Evolutionary conservation across 2,329 filamentous ascomycete species (phyloP).

Genomic region (Xylaria sp.): DNA sequence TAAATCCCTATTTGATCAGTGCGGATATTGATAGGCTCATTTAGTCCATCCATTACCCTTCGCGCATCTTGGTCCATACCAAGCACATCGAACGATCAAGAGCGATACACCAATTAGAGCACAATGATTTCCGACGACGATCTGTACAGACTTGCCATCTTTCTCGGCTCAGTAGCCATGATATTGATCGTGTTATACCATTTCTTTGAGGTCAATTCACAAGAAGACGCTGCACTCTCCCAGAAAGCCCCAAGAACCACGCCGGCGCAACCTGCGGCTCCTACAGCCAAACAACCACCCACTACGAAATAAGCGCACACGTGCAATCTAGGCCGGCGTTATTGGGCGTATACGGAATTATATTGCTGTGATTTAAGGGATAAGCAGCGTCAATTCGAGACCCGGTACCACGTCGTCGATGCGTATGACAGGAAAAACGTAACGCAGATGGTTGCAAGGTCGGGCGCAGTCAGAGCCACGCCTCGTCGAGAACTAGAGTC

Average conservation of each 20-base stretch:
- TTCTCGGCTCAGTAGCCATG: constrained; percentile 89
- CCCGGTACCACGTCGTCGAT: neutral
- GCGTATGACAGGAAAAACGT: neutral
- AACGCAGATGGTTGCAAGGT: neutral
- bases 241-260: constrained; percentile 40
- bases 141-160: constrained; percentile 89
- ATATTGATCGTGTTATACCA: constrained; percentile 93
- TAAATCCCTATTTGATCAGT: neutral
- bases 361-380: constrained; percentile 2
- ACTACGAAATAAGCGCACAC: constrained; percentile 27
- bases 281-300: constrained; percentile 34
- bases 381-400: neutral
- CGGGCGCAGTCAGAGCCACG: neutral
- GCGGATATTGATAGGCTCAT: neutral
- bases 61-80: constrained; percentile 25
- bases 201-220: constrained; percentile 93
- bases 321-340: constrained; percentile 11
- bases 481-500: neutral
- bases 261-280: constrained; percentile 33
- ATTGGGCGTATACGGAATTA: constrained; percentile 13
- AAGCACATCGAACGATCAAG: constrained; percentile 17
- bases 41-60: constrained; percentile 1
- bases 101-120: constrained; percentile 34
- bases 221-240: constrained; percentile 37
- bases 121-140: constrained; percentile 94